phyloP scores from a whole-genome alignment of 768 basidiomycete species.

The Tubosaeta sp. region DNA sequence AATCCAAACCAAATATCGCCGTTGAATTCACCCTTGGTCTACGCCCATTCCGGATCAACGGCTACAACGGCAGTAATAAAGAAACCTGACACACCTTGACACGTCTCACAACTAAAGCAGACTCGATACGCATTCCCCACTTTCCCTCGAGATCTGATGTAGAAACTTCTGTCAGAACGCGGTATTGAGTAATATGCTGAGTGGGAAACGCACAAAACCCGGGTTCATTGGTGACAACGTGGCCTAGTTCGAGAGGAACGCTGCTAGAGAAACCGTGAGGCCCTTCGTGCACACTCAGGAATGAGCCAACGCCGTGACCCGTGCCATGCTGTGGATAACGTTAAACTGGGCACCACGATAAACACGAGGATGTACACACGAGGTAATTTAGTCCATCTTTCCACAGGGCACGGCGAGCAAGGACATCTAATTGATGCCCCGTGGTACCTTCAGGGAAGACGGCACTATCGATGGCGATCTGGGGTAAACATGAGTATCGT shows the following conservation, averaged over 20 bases:
- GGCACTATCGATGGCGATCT: conserved; percentile 89
- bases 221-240: conserved; percentile 93
- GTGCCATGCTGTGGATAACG: conserved; percentile 68
- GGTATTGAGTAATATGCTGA: conserved; percentile 9
- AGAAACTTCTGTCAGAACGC: conserved; percentile 12
- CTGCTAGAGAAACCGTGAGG: conserved; percentile 72
- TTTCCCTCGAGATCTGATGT: conserved; percentile 63
- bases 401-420: conserved; percentile 88
- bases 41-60: conserved; percentile 9
- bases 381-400: conserved; percentile 79
- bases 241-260: conserved; percentile 73
- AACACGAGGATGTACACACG: conserved; percentile 39
- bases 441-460: conserved; percentile 90
- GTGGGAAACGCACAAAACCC: conserved; percentile 68
- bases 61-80: conserved; percentile 1
- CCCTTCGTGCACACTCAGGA: conserved; percentile 83
- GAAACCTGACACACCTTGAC: conserved; percentile 36
- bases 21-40: conserved; percentile 72
- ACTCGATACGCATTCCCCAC: conserved; percentile 93
- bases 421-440: conserved; percentile 77
- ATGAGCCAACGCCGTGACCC: conserved; percentile 87
- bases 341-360: conserved; percentile 9
- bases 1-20: conserved; percentile 84
- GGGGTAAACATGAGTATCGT: conserved; percentile 19
- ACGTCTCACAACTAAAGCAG: conserved; percentile 69